Base-by-base conservation (phyloP, 2,329 filamentous ascomycete genomes). In the Taxawa tesnikishii region DNA sequence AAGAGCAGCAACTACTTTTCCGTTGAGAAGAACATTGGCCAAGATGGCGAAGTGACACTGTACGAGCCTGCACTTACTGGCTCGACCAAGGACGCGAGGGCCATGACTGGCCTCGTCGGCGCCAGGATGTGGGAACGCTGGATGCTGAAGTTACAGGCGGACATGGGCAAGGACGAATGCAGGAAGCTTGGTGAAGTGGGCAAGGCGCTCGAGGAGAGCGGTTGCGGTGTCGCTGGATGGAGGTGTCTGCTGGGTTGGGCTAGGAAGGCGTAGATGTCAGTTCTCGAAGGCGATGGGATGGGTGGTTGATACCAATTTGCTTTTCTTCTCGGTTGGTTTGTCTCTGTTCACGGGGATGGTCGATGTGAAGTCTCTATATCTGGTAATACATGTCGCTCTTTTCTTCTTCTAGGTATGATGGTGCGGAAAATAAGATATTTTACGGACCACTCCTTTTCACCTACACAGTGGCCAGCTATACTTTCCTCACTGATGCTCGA, bases 101-200 rank as follows among this genome's bases (percentile, higher is more conserved):
- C 51, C 25, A 65, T 94, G 42, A 80, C 82, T 9, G 87, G 87
- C 13, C 61, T 96, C 25, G 74, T 88, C 1, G 90, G 84, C 4
- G 78, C 80, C 15, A 90, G 85, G 77, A 77, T 78, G 53, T 98
- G 87, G 88, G 90, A 98, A 68, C 81, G 83, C 54, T 98, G 90
- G 90, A 71, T 96, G 55, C 62, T 94, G 43, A 83, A 84, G 49
- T 70, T 88, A 47, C 82, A 90, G 60, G 72, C 79, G 60, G 87
- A 94, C 63, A 90, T 83, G 50, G 80, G 82, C 15, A 77, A 83
- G 50, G 63, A 65, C 19, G 62, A 66, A 36, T 54, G 58, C 28
- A 62, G 56, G 37, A 53, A 71, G 32, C 47, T 75, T 31, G 67
- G 72, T 37, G 69, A 68, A 15, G 62, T 75, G 12, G 64, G 68